These are phyloP conservation scores for Macrolepiota albuminosa DNA, from an alignment of 768 basidiomycete species.

Conservation along the genomic window DNA sequence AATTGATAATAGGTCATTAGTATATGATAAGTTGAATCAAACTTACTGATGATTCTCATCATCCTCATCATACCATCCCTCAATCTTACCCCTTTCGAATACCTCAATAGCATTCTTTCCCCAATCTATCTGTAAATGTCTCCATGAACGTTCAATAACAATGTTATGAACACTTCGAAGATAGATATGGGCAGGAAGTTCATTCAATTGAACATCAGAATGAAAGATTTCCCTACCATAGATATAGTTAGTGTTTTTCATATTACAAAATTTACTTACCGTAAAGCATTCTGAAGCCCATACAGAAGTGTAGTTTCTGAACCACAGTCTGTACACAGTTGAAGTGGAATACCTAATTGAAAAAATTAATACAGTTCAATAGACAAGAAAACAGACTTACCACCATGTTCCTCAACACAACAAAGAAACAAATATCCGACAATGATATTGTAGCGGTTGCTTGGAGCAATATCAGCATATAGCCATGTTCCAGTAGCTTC, in stretches of 20 bases:
- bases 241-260: not conserved
- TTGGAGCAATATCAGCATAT: constrained; percentile 8
- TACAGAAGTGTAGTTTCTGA: constrained; percentile 29
- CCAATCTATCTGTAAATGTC: constrained; percentile 23
- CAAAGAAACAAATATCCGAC: constrained; percentile 22
- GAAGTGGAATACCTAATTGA: not conserved
- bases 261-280: not conserved
- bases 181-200: constrained; percentile 27
- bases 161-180: constrained; percentile 30
- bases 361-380: not conserved
- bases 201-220: constrained; percentile 17
- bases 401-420: constrained; percentile 23
- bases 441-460: constrained; percentile 1
- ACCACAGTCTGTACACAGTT: constrained; percentile 29
- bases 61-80: constrained; percentile 18
- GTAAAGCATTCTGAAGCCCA: constrained; percentile 11
- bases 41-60: constrained; percentile 25
- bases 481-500: constrained; percentile 6
- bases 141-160: constrained; percentile 31
- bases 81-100: constrained; percentile 20
- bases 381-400: constrained; percentile 13
- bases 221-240: constrained; percentile 21
- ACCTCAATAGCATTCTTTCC: constrained; percentile 25
- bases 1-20: too few relatives aligned
- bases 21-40: not conserved